These are phyloP conservation scores for Blastomyces silverae DNA, from an alignment of 2,329 filamentous ascomycete species.

Conservation along the genomic window DNA sequence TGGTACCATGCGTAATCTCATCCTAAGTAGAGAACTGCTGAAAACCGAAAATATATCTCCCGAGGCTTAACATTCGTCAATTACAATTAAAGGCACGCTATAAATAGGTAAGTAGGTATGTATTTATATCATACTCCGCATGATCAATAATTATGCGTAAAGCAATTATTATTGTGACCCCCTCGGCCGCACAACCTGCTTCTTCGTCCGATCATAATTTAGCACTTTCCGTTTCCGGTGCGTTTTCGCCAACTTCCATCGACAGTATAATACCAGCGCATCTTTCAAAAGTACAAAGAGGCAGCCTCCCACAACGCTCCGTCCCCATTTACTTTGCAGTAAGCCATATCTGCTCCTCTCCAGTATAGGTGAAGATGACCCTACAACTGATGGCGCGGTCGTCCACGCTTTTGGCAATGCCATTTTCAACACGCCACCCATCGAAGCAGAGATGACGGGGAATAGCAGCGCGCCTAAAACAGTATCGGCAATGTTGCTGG, in stretches of 20 bases:
- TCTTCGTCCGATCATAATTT: conserved; percentile 42
- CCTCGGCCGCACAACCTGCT: conserved; percentile 24
- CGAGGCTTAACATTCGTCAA: not conserved
- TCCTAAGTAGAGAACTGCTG: not conserved
- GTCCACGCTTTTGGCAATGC: conserved; percentile 64
- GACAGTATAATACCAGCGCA: conserved; percentile 54
- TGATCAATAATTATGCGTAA: not conserved
- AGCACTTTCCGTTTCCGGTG: conserved; percentile 43
- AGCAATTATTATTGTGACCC: not conserved
- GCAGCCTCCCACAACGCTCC: conserved; percentile 81
- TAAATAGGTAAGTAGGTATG: not conserved
- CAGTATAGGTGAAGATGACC: conserved; percentile 36
- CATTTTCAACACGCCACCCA: conserved; percentile 67
- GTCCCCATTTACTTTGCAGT: conserved; percentile 77
- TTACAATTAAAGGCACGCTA: not conserved
- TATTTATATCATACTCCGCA: not conserved
- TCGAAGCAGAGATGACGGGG: conserved; percentile 69
- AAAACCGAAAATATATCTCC: not conserved
- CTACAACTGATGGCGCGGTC: conserved; percentile 36
- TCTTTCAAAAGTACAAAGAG: conserved; percentile 80
- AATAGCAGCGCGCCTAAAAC: conserved; percentile 68
- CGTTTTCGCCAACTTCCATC: conserved; percentile 44
- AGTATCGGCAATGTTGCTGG: conserved; percentile 51
- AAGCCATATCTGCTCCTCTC: conserved; percentile 52
- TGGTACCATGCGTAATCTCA: not conserved